Evolutionary conservation across 2,329 filamentous ascomycete genomes (phyloP), one percentile per base, ranked within the genome.

Genomic region (Xylariales sp.): DNA sequence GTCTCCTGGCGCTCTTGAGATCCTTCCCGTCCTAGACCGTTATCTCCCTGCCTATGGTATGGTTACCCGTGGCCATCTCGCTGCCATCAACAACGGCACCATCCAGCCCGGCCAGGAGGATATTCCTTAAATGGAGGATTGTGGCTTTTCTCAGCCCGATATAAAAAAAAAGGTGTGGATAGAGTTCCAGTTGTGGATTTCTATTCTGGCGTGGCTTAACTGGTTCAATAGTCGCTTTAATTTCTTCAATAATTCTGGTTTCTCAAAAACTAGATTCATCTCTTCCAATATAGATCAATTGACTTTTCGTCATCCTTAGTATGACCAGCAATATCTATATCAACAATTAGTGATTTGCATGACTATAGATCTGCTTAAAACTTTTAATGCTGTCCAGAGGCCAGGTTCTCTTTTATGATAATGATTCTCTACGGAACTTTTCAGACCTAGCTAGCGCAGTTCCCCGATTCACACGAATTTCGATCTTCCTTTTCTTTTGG

Each of bases 31-130:
- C 78, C 79, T 93, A 58, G 89, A 91, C 76, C 81, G 82, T 79
- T 91, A 90, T 75, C 82, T 87, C 75, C 90, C 90, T 1, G 86
- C 84, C 36, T 92, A 91, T 76, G 89, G 88, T 0, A 84, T 86
- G 75, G 76, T 92, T 58, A 89, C 90, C 30, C 80, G 90, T 62
- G 85, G 81, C 5, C 90, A 92, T 75, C 85, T 82, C 3, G 86
- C 85, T 9, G 88, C 90, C 3, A 81, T 91, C 49, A 74, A 82
- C 63, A 89, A 90, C 59, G 90, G 90, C 0, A 88, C 85, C 0
- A 71, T 91, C 9, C 75, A 85, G n/a, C 82, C 86, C 1, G 87
- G 89, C 0, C 85, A 92, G 80, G 81, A 77, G 30, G 46, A 56
- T 3, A 61, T 76, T 43, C 71, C 74, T 58, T 75, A 65, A 43